Evolutionary conservation across 495 filamentous ascomycete species (phyloP).

Genomic region (Tuber brumale): DNA sequence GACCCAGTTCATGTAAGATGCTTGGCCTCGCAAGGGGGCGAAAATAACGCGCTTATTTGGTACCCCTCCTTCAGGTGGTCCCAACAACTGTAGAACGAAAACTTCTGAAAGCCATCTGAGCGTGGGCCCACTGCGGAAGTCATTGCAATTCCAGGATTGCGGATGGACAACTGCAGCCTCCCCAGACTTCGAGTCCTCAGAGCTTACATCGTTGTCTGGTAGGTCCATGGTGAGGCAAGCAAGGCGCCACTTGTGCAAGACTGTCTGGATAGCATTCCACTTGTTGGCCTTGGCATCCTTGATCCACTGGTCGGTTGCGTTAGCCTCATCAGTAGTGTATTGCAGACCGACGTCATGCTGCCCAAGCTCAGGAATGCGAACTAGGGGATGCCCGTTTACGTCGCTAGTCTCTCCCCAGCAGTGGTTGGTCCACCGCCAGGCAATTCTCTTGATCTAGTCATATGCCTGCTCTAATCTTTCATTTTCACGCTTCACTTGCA

Average conservation of each 20-base stretch:
- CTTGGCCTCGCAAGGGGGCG: background rate
- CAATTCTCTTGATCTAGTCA: background rate
- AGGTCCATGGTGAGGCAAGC: too few species aligned
- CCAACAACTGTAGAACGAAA: background rate
- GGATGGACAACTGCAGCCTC: too few species aligned
- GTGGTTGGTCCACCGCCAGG: background rate
- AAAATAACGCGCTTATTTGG: slow-evolving; percentile 2
- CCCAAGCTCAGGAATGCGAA: background rate
- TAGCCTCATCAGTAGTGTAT: background rate
- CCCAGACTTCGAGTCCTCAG: too few species aligned
- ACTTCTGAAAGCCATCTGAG: background rate
- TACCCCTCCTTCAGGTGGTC: background rate
- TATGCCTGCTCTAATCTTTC: too few species aligned
- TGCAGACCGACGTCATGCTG: background rate
- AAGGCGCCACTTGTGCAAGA: too few species aligned
- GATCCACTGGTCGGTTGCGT: too few species aligned
- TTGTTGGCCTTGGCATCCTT: too few species aligned
- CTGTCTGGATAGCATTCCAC: too few species aligned
- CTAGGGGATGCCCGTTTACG: background rate
- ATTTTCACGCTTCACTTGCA: background rate
- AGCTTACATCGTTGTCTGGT: too few species aligned
- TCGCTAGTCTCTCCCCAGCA: background rate
- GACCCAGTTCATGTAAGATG: slow-evolving; percentile 1
- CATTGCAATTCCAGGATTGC: background rate
- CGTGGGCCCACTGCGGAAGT: background rate